phyloP scores from a whole-genome alignment of 2,329 filamentous ascomycete genomes.

The Monosporascus sp. region DNA sequence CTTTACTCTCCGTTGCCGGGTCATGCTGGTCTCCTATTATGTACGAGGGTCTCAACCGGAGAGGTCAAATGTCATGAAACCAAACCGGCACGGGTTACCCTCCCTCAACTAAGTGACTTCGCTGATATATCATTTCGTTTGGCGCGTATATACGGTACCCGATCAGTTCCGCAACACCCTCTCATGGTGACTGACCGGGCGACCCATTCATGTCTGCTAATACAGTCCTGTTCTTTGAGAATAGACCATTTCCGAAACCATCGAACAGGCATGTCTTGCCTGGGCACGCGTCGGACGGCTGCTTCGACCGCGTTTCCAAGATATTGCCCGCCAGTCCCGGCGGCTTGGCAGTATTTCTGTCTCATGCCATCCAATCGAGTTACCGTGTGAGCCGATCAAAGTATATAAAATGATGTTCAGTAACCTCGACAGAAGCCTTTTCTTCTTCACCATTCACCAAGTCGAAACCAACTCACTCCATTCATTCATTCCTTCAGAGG shows the following conservation, averaged over 20 bases:
- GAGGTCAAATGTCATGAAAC: too few relatives aligned
- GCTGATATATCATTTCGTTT: too few relatives aligned
- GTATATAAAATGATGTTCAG: constrained; percentile 34
- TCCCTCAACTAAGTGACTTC: too few relatives aligned
- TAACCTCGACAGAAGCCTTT: constrained; percentile 17
- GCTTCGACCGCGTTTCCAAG: constrained; percentile 34
- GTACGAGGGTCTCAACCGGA: too few relatives aligned
- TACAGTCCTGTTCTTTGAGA: too few relatives aligned
- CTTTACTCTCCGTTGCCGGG: too few relatives aligned
- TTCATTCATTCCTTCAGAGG: constrained; percentile 44
- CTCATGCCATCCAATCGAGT: constrained; percentile 18
- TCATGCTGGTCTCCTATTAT: too few relatives aligned
- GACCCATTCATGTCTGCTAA: too few relatives aligned
- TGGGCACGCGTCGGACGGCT: constrained; percentile 38
- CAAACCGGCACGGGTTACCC: too few relatives aligned
- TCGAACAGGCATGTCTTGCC: constrained; percentile 23
- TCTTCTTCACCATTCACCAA: constrained; percentile 28
- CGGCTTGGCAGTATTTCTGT: constrained; percentile 22
- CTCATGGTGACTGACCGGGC: too few relatives aligned
- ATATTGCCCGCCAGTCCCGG: constrained; percentile 21
- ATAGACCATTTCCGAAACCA: neutral
- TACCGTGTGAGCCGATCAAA: constrained; percentile 9
- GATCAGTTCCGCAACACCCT: too few relatives aligned
- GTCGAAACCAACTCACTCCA: constrained; percentile 27
- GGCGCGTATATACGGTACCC: too few relatives aligned